Evolutionary conservation across 2,329 filamentous ascomycete species (phyloP).

Genomic region (Coniochaeta sp.): DNA sequence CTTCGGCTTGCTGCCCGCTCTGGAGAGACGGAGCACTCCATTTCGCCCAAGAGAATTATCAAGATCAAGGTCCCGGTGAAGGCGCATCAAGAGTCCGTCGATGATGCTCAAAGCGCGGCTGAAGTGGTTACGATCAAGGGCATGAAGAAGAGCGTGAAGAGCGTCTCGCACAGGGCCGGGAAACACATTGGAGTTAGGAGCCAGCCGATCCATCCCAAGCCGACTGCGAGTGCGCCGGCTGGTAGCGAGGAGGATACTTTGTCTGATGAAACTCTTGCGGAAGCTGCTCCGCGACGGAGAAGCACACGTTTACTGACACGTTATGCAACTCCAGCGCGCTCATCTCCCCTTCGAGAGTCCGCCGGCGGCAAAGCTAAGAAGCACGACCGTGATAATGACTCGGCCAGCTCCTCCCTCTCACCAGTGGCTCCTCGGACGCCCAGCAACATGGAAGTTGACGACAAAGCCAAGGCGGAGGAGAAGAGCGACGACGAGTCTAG

Average conservation of each 20-base stretch:
- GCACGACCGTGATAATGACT: slow-evolving; percentile 43
- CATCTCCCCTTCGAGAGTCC: slow-evolving; percentile 44
- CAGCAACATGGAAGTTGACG: slow-evolving; percentile 51
- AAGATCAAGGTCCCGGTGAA: too few species aligned
- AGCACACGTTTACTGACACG: slow-evolving; percentile 8
- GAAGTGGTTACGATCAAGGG: too few species aligned
- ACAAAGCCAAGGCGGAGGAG: slow-evolving; percentile 36
- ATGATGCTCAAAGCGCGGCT: too few species aligned
- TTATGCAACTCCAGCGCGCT: slow-evolving; percentile 34
- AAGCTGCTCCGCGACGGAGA: neutral
- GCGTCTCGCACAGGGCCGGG: neutral
- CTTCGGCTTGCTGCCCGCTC: neutral
- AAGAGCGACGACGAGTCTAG: slow-evolving; percentile 37
- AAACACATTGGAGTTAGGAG: neutral
- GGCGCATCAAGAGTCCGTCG: too few species aligned
- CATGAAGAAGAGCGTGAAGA: neutral
- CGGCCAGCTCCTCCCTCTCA: slow-evolving; percentile 53
- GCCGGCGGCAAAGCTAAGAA: slow-evolving; percentile 37
- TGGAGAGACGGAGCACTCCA: too few species aligned
- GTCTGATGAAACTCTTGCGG: too few species aligned
- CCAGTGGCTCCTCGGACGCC: slow-evolving; percentile 44
- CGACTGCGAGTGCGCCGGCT: neutral
- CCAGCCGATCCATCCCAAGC: neutral
- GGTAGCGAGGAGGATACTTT: neutral
- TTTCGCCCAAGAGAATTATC: too few species aligned